Evolutionary conservation across 2,329 filamentous ascomycete genomes (phyloP).

Genomic region (Aspergillus niger): DNA sequence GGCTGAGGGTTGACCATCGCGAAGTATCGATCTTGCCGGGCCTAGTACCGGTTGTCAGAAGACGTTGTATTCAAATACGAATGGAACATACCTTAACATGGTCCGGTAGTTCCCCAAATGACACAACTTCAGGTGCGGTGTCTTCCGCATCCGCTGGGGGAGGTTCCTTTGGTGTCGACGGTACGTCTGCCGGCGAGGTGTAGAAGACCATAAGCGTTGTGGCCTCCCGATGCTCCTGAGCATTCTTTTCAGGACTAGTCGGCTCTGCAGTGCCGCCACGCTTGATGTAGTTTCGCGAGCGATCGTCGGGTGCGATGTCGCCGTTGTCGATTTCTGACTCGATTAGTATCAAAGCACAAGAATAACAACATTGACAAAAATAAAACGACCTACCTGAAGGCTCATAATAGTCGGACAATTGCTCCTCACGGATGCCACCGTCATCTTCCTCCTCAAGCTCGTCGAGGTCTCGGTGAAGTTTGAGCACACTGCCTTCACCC

Average conservation of each 20-base stretch:
- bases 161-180: conserved; percentile 51
- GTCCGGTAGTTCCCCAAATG: conserved; percentile 48
- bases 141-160: conserved; percentile 43
- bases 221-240: conserved; percentile 50
- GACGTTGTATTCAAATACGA: background rate
- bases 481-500: conserved; percentile 56
- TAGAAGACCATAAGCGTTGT: conserved; percentile 53
- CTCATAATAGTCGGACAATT: conserved; percentile 36
- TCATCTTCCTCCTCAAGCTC: conserved; percentile 64
- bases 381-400: conserved; percentile 34
- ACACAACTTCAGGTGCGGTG: conserved; percentile 33
- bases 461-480: conserved; percentile 56
- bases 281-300: conserved; percentile 43
- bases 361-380: background rate
- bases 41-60: conserved; percentile 27
- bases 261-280: conserved; percentile 45
- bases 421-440: conserved; percentile 46
- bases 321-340: conserved; percentile 43
- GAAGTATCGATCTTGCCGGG: conserved; percentile 47
- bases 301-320: conserved; percentile 37
- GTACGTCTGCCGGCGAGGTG: conserved; percentile 48
- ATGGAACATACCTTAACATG: conserved; percentile 38
- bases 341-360: conserved; percentile 7
- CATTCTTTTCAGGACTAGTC: conserved; percentile 44
- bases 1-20: conserved; percentile 37